A percentile compares a stretch with the other conserved stretches of the same genome.
phyloP scores from a whole-genome alignment of 2,329 filamentous ascomycete species.

The Hirsutella minnesotensis region DNA sequence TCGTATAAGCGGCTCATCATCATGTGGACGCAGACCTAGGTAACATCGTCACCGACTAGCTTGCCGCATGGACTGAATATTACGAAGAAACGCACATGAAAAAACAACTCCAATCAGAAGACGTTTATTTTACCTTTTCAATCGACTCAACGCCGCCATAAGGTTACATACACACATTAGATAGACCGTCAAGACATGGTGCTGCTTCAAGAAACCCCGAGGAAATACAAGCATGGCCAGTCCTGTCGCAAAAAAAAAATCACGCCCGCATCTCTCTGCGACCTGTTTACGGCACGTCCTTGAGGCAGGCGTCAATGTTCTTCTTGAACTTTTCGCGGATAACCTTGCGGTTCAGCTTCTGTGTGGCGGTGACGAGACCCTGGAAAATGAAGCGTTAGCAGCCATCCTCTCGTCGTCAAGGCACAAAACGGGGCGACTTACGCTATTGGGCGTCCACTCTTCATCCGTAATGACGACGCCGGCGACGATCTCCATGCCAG shows the following conservation, averaged over 20 bases:
- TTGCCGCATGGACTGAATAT: too few species aligned
- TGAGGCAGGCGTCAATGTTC: constrained; percentile 34
- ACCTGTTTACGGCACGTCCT: constrained; percentile 13
- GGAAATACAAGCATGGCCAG: background rate
- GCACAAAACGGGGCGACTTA: constrained; percentile 34
- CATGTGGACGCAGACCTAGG: too few species aligned
- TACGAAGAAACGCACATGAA: too few species aligned
- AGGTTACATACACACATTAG: background rate
- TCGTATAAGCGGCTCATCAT: too few species aligned
- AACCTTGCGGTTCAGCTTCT: constrained; percentile 45
- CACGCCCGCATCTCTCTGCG: background rate
- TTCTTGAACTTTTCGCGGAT: constrained; percentile 38
- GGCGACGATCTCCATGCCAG: constrained; percentile 60
- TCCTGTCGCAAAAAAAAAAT: background rate
- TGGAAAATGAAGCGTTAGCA: constrained; percentile 11
- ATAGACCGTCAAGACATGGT: background rate
- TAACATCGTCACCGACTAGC: too few species aligned
- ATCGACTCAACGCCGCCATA: constrained; percentile 2
- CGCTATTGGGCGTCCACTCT: constrained; percentile 78
- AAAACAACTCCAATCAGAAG: too few species aligned
- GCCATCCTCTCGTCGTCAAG: background rate
- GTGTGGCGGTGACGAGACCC: constrained; percentile 50
- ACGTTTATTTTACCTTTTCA: too few species aligned
- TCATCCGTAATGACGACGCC: constrained; percentile 72
- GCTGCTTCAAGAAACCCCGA: background rate